Conservation (phyloP, 2,329 filamentous ascomycete genomes). For the Aureobasidium musti region DNA sequence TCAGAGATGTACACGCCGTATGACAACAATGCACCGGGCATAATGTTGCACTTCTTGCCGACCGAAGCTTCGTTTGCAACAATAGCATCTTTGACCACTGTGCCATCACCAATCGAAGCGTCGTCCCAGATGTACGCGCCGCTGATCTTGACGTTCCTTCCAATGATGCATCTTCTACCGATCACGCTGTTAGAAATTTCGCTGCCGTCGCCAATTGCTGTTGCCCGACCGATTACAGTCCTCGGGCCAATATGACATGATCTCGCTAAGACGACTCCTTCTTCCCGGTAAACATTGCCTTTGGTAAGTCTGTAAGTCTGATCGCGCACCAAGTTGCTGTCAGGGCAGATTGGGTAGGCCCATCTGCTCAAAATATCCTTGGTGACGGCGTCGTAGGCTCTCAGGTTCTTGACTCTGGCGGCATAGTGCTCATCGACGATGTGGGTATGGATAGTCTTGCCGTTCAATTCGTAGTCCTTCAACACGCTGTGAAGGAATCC, state of each 20-base stretch:
- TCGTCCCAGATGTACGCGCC: conserved; percentile 89
- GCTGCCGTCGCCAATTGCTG: conserved; percentile 71
- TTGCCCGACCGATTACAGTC: conserved; percentile 75
- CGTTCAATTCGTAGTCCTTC: conserved; percentile 96
- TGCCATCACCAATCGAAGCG: conserved; percentile 72
- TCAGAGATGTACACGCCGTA: conserved; percentile 73
- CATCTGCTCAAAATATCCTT: conserved; percentile 83
- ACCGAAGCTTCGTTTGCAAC: conserved; percentile 72
- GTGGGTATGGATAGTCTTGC: conserved; percentile 93
- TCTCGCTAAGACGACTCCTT: conserved; percentile 70
- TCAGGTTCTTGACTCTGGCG: conserved; percentile 79
- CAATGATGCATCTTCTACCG: conserved; percentile 82
- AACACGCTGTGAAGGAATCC: conserved; percentile 90
- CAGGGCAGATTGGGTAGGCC: conserved; percentile 86
- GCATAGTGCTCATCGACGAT: conserved; percentile 82
- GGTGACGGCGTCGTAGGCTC: conserved; percentile 85
- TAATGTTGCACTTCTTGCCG: conserved; percentile 69
- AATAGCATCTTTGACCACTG: conserved; percentile 70
- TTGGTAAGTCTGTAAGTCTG: conserved; percentile 73
- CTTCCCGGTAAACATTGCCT: conserved; percentile 74
- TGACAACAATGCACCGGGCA: conserved; percentile 74
- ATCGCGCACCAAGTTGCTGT: conserved; percentile 77
- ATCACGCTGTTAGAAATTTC: conserved; percentile 75
- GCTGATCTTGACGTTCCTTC: conserved; percentile 75
- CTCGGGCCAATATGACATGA: conserved; percentile 68